phyloP scores from a whole-genome alignment of 2,329 filamentous ascomycete genomes.

The Atkinsonella hypoxylon region DNA sequence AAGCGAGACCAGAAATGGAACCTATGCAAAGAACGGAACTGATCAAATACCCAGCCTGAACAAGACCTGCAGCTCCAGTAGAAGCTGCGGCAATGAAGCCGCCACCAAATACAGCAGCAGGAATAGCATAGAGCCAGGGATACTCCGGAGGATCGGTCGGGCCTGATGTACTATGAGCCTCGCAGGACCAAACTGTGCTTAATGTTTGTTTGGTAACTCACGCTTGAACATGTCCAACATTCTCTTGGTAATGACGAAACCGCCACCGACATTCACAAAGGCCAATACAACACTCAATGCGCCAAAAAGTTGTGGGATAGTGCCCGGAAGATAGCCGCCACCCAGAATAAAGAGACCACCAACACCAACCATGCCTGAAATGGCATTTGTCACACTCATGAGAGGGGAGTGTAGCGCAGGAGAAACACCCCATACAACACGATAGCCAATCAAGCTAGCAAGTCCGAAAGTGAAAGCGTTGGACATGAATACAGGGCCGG shows the following conservation, averaged over 20 bases:
- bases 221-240: conserved; percentile 91
- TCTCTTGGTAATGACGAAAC: conserved; percentile 83
- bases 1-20: conserved; percentile 70
- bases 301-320: conserved; percentile 66
- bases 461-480: conserved; percentile 79
- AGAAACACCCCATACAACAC: conserved; percentile 76
- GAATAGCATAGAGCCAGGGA: conserved; percentile 74
- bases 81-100: conserved; percentile 70
- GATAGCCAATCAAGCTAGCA: conserved; percentile 75
- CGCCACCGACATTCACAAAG: conserved; percentile 80
- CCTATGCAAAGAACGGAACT: conserved; percentile 78
- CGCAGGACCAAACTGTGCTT: no score
- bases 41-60: conserved; percentile 78
- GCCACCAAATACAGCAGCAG: conserved; percentile 64
- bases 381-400: conserved; percentile 90
- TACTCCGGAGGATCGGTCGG: conserved; percentile 82
- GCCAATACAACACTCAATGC: conserved; percentile 71
- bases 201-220: conserved; percentile 17
- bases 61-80: conserved; percentile 71
- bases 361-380: conserved; percentile 83
- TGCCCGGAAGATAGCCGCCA: conserved; percentile 65
- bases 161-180: conserved; percentile 23
- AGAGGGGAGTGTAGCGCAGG: conserved; percentile 78
- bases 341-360: conserved; percentile 84
- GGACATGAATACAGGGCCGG: conserved; percentile 74